Percentiles rank a stretch among this genome's conserved stretches.
Conservation (phyloP, 805 yeast genomes). For the Kregervanrija pseudodelftensis region DNA sequence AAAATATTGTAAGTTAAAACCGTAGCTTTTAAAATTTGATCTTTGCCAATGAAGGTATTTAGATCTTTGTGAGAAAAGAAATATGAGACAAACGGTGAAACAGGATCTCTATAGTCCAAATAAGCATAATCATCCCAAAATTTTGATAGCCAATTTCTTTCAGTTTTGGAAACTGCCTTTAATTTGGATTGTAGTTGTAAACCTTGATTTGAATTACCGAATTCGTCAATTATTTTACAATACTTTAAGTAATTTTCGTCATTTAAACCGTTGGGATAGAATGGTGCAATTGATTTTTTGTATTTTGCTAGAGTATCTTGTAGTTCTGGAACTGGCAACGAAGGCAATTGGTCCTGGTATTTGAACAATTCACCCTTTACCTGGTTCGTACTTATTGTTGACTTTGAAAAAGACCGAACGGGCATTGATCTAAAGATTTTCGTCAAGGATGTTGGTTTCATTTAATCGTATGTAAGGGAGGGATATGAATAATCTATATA, state of each 20-base stretch:
- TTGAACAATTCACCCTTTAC: slow-evolving; percentile 61
- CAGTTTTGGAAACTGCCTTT: slow-evolving; percentile 42
- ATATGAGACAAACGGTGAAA: slow-evolving; percentile 91
- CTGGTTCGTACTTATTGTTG: background rate
- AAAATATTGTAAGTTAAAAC: slow-evolving; percentile 62
- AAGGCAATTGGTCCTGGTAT: slow-evolving; percentile 68
- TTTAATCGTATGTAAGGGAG: no score
- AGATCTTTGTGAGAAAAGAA: slow-evolving; percentile 79
- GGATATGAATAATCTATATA: no score
- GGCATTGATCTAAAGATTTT: background rate
- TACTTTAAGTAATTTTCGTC: slow-evolving; percentile 28
- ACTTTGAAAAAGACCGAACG: background rate
- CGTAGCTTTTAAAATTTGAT: slow-evolving; percentile 69
- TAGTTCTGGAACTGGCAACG: slow-evolving; percentile 81
- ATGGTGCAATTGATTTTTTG: slow-evolving; percentile 68
- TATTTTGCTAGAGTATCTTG: slow-evolving; percentile 64
- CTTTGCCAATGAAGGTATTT: slow-evolving; percentile 45
- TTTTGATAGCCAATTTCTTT: slow-evolving; percentile 81
- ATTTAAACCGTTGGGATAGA: slow-evolving; percentile 43
- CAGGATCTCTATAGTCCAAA: slow-evolving; percentile 84
- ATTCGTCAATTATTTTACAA: slow-evolving; percentile 58
- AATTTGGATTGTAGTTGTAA: slow-evolving; percentile 69
- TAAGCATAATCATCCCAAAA: slow-evolving; percentile 96
- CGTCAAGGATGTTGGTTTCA: no score
- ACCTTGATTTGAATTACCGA: slow-evolving; percentile 48